These are phyloP conservation scores for Basipetospora chlamydospora DNA, from an alignment of 2,329 filamentous ascomycete species.

Conservation along the genomic window DNA sequence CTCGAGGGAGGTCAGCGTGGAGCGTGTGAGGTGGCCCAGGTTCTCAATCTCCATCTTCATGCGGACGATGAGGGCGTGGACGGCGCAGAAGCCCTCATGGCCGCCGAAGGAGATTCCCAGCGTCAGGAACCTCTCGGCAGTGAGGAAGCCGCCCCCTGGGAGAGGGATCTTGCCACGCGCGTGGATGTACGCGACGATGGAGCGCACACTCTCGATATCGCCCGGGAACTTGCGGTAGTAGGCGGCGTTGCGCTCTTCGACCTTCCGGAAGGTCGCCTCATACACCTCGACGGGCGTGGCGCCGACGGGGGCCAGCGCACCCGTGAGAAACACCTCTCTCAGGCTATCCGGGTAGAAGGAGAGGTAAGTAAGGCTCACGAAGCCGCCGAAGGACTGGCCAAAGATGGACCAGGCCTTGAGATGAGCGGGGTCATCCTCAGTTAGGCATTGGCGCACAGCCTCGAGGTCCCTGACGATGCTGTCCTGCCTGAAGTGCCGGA, in stretches of 20 bases:
- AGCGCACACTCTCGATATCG: conserved; percentile 54
- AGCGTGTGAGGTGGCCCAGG: conserved; percentile 61
- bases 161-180: conserved; percentile 42
- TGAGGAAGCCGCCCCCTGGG: conserved; percentile 59
- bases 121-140: conserved; percentile 59
- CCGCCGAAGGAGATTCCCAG: conserved; percentile 66
- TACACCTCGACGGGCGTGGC: conserved; percentile 64
- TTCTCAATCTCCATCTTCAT: conserved; percentile 59
- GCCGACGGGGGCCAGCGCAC: conserved; percentile 67
- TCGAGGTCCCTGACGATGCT: conserved; percentile 83
- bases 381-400: conserved; percentile 87
- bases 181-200: conserved; percentile 50
- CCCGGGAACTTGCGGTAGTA: conserved; percentile 82
- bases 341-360: conserved; percentile 66
- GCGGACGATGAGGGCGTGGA: conserved; percentile 62
- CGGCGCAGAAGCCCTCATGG: conserved; percentile 59
- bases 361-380: conserved; percentile 71
- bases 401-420: conserved; percentile 73
- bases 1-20: conserved; percentile 57
- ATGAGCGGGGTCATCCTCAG: conserved; percentile 49
- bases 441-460: conserved; percentile 64
- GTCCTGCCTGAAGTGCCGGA: conserved; percentile 77
- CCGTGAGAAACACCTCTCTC: conserved; percentile 70
- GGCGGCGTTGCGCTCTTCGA: conserved; percentile 55
- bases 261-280: conserved; percentile 51